phyloP scores from a whole-genome alignment of 2,329 filamentous ascomycete genomes.

The Fusarium sp. region DNA sequence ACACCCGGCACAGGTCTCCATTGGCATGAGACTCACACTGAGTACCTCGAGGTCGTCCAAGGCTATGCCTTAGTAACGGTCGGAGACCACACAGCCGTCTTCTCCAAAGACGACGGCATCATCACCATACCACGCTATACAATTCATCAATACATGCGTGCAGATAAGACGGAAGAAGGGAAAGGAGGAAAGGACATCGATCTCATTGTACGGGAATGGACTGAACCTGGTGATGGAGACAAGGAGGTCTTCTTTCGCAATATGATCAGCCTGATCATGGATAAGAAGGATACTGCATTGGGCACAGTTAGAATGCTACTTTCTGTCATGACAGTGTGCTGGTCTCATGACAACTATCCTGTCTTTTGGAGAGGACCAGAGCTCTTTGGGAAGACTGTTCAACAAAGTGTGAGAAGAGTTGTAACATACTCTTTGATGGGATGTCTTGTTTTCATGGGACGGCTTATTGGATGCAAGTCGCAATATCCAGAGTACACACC shows the following conservation, averaged over 20 bases:
- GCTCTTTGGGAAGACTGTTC: conserved; percentile 17
- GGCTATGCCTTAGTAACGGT: conserved; percentile 41
- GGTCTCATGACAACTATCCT: conserved; percentile 41
- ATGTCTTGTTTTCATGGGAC: conserved; percentile 11
- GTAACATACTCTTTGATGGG: conserved; percentile 23
- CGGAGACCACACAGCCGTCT: conserved; percentile 33
- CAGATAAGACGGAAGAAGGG: conserved; percentile 32
- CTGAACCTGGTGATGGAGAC: conserved; percentile 39
- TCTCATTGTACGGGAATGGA: conserved; percentile 40
- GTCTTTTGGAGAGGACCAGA: conserved; percentile 36
- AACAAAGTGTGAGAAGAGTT: conserved; percentile 8
- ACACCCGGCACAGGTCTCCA: conserved; percentile 32
- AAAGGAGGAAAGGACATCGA: conserved; percentile 22
- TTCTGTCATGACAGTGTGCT: conserved; percentile 36
- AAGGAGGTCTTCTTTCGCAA: conserved; percentile 45
- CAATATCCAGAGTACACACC: conserved; percentile 18
- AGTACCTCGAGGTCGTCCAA: conserved; percentile 36
- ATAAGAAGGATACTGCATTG: conserved; percentile 23
- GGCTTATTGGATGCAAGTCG: conserved; percentile 12
- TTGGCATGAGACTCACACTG: conserved; percentile 36
- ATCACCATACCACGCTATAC: conserved; percentile 39
- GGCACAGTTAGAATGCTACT: conserved; percentile 25
- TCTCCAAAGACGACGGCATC: conserved; percentile 32
- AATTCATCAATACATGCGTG: conserved; percentile 38
- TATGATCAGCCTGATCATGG: conserved; percentile 33